These are phyloP conservation scores for Gossypium aridum DNA, from an alignment of 441 rosid genomes.

Conservation along the genomic window DNA sequence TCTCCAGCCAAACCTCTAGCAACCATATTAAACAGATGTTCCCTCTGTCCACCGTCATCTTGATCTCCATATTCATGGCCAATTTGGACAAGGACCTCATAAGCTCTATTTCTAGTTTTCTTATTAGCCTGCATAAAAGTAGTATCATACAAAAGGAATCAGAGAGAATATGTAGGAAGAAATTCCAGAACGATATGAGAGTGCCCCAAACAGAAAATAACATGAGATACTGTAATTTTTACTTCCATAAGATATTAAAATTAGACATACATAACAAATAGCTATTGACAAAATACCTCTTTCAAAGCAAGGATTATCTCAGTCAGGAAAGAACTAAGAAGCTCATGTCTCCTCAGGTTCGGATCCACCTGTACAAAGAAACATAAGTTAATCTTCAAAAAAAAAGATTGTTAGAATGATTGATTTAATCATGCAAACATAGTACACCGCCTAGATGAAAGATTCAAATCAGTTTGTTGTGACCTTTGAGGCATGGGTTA, in stretches of 20 bases:
- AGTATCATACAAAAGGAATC: conserved; percentile 3
- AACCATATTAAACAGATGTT: conserved; percentile 81
- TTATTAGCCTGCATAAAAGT: conserved; percentile 58
- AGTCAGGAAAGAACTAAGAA: conserved; percentile 67
- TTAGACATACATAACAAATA: neutral
- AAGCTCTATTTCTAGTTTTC: conserved; percentile 92
- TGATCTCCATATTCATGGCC: conserved; percentile 90
- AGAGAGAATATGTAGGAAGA: neutral
- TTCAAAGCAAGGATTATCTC: conserved; percentile 85
- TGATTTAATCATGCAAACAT: neutral
- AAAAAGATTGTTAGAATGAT: neutral
- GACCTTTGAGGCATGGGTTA: conserved; percentile 63
- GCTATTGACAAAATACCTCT: conserved; percentile 49
- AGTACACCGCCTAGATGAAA: neutral
- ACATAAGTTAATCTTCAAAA: neutral
- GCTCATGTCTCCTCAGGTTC: conserved; percentile 43
- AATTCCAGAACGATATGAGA: neutral
- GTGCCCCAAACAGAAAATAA: neutral
- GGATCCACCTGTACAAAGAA: conserved; percentile 47
- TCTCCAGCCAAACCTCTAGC: conserved; percentile 96
- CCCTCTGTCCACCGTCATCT: conserved; percentile 73
- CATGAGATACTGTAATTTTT: neutral
- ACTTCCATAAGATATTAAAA: neutral
- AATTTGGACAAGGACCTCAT: conserved; percentile 85
- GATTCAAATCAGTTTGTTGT: conserved; percentile 8